Percentiles rank a stretch among this genome's conserved stretches.
These are phyloP conservation scores for Termitomyces sp. DNA, from an alignment of 768 basidiomycete genomes.

Conservation along the genomic window DNA sequence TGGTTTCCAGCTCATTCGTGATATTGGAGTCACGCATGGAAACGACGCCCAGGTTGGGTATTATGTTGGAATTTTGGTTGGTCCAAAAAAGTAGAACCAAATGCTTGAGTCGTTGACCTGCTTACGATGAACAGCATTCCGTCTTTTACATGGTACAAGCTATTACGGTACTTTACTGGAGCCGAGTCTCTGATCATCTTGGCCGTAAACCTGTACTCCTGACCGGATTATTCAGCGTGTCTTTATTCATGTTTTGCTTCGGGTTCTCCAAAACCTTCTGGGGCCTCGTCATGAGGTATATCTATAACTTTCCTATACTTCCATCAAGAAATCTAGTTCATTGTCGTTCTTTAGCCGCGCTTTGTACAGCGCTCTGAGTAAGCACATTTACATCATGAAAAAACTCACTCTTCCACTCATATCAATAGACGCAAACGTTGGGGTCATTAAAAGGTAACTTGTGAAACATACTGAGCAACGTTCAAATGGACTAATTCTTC, in stretches of 20 bases:
- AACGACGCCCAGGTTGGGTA: conserved; percentile 70
- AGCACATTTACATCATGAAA: conserved; percentile 9
- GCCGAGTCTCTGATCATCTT: conserved; percentile 63
- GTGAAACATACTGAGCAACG: neutral
- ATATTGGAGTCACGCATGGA: conserved; percentile 64
- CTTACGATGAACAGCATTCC: conserved; percentile 47
- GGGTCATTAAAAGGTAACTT: conserved; percentile 54
- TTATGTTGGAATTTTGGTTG: conserved; percentile 72
- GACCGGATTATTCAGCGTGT: conserved; percentile 57
- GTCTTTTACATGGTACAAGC: conserved; percentile 73
- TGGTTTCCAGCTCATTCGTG: conserved; percentile 49
- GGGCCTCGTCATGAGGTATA: conserved; percentile 49
- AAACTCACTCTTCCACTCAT: neutral
- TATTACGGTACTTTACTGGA: conserved; percentile 67
- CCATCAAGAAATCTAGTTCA: neutral
- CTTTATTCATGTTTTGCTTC: conserved; percentile 66
- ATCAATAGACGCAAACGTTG: conserved; percentile 49
- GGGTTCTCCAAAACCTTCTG: conserved; percentile 65
- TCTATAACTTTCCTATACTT: neutral
- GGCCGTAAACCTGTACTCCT: conserved; percentile 75
- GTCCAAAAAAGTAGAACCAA: conserved; percentile 8
- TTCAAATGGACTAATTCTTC: neutral
- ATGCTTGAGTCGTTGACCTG: neutral
- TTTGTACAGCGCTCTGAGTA: conserved; percentile 65
- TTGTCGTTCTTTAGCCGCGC: conserved; percentile 38